phyloP scores from a whole-genome alignment of 2,329 filamentous ascomycete species.

The Boeremia lycopersici region DNA sequence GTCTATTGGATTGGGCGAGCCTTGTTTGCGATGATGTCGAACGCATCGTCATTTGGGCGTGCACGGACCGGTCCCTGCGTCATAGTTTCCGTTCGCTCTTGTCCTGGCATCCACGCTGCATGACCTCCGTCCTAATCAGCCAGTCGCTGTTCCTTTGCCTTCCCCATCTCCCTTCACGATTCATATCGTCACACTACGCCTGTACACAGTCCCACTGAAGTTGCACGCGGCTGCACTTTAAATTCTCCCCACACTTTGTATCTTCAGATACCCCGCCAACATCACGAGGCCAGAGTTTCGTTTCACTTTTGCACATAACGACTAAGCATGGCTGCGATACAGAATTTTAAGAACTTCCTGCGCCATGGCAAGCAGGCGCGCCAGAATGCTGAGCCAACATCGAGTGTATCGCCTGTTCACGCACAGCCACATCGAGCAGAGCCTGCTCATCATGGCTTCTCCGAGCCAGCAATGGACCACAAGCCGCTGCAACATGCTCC shows the following conservation, averaged over 20 bases:
- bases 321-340: constrained; percentile 71
- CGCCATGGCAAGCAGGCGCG: constrained; percentile 96
- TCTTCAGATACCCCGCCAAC: constrained; percentile 27
- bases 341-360: constrained; percentile 98
- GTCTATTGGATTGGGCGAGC: constrained; percentile 9
- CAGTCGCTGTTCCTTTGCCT: constrained; percentile 20
- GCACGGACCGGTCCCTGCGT: constrained; percentile 21
- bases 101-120: constrained; percentile 34
- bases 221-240: constrained; percentile 22
- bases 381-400: constrained; percentile 67
- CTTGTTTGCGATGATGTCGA: constrained; percentile 29
- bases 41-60: constrained; percentile 31
- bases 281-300: constrained; percentile 20
- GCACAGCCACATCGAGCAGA: constrained; percentile 61
- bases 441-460: constrained; percentile 62
- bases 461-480: constrained; percentile 63
- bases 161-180: constrained; percentile 19
- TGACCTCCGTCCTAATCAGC: constrained; percentile 27
- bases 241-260: constrained; percentile 16
- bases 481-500: constrained; percentile 59
- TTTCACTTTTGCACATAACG: constrained; percentile 12
- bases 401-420: constrained; percentile 67
- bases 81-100: constrained; percentile 28
- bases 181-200: constrained; percentile 21
- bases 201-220: constrained; percentile 21